These are phyloP conservation scores for Crithidia sp. DNA, from an alignment of 208 protist genomes.

Conservation along the genomic window DNA sequence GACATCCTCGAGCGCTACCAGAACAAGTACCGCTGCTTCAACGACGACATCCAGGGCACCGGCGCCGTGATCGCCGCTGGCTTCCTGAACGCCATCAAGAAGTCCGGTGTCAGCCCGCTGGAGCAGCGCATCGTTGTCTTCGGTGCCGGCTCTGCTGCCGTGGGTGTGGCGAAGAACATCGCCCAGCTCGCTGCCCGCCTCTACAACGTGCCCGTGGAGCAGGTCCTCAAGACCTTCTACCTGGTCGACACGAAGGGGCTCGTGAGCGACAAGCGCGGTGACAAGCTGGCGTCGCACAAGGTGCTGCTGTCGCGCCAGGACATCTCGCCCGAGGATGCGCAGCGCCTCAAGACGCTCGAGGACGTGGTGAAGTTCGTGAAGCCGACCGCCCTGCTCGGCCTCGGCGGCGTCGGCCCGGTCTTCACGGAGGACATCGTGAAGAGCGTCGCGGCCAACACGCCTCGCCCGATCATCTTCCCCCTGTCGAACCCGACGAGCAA, in stretches of 20 bases:
- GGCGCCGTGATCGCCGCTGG: slow-evolving; percentile 94
- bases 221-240: slow-evolving; percentile 90
- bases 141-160: slow-evolving; percentile 94
- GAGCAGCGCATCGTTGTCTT: slow-evolving; percentile 88
- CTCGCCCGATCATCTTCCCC: slow-evolving; percentile 96
- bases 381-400: slow-evolving; percentile 95
- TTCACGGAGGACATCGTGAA: slow-evolving; percentile 96
- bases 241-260: slow-evolving; percentile 94
- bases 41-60: slow-evolving; percentile 98
- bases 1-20: slow-evolving; percentile 94
- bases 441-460: slow-evolving; percentile 71
- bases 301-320: slow-evolving; percentile 86
- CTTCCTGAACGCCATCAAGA: slow-evolving; percentile 89
- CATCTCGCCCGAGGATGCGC: slow-evolving; percentile 68
- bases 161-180: slow-evolving; percentile 96
- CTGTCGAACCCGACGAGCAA: slow-evolving; percentile 95
- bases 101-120: slow-evolving; percentile 49
- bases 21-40: slow-evolving; percentile 95
- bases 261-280: slow-evolving; percentile 82
- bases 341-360: slow-evolving; percentile 55
- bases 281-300: slow-evolving; percentile 90
- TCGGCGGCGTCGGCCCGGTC: slow-evolving; percentile 88
- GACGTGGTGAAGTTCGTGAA: slow-evolving; percentile 90
- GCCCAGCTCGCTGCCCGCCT: slow-evolving; percentile 69
- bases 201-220: slow-evolving; percentile 66